phyloP scores from a whole-genome alignment of 108 stramenopile species.

The Cylindrotheca fusiformis region DNA sequence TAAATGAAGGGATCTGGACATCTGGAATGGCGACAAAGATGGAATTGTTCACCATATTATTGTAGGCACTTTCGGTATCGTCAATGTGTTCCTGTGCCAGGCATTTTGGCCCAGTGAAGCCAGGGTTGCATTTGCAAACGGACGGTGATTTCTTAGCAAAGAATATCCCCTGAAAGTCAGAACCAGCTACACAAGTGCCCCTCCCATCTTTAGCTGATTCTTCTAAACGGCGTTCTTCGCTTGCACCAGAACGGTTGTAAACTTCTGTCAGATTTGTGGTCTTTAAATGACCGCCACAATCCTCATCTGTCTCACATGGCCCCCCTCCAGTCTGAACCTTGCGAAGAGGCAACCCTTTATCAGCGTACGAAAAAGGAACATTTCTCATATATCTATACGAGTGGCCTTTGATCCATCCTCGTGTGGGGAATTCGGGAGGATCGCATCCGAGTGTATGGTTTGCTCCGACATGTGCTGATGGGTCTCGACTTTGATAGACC shows the following conservation, averaged over 20 bases:
- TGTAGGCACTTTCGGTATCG: slow-evolving; percentile 55
- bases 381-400: slow-evolving; percentile 77
- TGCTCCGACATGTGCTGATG: slow-evolving; percentile 54
- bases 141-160: background rate
- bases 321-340: slow-evolving; percentile 78
- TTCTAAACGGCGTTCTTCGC: slow-evolving; percentile 1
- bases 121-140: slow-evolving; percentile 72
- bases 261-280: slow-evolving; percentile 30
- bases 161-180: slow-evolving; percentile 30
- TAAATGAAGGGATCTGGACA: slow-evolving; percentile 26
- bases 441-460: slow-evolving; percentile 87
- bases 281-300: slow-evolving; percentile 65
- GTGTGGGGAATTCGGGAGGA: slow-evolving; percentile 81
- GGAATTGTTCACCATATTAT: slow-evolving; percentile 16
- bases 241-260: background rate
- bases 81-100: slow-evolving; percentile 65
- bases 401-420: slow-evolving; percentile 87
- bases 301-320: slow-evolving; percentile 55
- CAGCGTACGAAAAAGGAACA: slow-evolving; percentile 72
- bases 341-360: slow-evolving; percentile 59
- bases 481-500: slow-evolving; percentile 81
- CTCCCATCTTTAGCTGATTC: slow-evolving; percentile 4
- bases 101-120: slow-evolving; percentile 81
- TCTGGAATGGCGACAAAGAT: slow-evolving; percentile 25
- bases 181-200: slow-evolving; percentile 18